phyloP scores from a whole-genome alignment of 352 stramenopile genomes.

The Phytophthora gonapodyides region DNA sequence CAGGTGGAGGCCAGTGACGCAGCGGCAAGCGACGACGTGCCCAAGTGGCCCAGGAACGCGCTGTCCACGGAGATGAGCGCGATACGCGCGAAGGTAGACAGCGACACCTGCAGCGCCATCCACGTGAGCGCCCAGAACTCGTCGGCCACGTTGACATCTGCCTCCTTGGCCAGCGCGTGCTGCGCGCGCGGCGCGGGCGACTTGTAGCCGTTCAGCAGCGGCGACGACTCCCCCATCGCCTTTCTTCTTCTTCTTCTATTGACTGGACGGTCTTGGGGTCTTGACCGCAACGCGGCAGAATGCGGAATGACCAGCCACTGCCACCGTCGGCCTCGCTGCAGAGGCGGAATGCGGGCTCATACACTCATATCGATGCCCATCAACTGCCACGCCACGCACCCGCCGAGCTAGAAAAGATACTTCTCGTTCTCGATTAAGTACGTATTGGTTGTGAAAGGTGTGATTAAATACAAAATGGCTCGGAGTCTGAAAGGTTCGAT shows the following conservation, averaged over 20 bases:
- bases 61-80: conserved; percentile 79
- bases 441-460: no score
- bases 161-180: conserved; percentile 31
- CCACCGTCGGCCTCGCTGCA: no score
- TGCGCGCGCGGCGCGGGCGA: background rate
- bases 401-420: no score
- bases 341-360: background rate
- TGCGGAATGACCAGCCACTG: conserved; percentile 18
- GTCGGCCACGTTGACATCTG: conserved; percentile 49
- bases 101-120: conserved; percentile 82
- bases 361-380: no score
- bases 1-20: conserved; percentile 78
- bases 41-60: conserved; percentile 78
- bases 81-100: conserved; percentile 79
- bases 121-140: conserved; percentile 73
- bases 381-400: no score
- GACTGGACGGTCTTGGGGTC: no score
- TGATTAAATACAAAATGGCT: no score
- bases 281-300: conserved; percentile 12
- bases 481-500: no score
- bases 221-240: conserved; percentile 25
- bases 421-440: no score
- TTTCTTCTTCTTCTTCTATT: background rate
- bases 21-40: conserved; percentile 69
- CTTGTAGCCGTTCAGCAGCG: conserved; percentile 16